phyloP scores from a whole-genome alignment of 441 rosid genomes.

The Cnidoscolus chayamansa region DNA sequence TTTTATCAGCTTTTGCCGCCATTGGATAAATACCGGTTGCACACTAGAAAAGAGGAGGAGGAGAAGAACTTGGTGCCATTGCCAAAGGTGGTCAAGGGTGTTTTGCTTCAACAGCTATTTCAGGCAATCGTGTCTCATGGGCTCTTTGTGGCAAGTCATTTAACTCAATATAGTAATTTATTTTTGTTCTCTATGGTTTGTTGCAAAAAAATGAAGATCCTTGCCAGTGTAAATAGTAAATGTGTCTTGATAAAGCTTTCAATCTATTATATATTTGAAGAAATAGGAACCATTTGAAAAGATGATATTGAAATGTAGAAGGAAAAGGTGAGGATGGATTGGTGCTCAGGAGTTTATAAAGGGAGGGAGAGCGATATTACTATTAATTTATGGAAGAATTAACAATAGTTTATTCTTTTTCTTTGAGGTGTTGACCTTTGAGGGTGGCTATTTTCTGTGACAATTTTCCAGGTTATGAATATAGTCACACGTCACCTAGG shows the following conservation, averaged over 20 bases:
- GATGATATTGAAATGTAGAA: neutral
- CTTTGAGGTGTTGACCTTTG: no score
- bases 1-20: conserved; percentile 56
- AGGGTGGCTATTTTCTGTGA: neutral
- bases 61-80: conserved; percentile 57
- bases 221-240: neutral
- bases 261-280: neutral
- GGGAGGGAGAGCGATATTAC: neutral
- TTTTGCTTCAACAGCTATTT: conserved; percentile 64
- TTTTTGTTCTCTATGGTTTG: neutral
- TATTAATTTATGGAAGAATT: no score
- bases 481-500: neutral
- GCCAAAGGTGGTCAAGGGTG: conserved; percentile 48
- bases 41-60: conserved; percentile 55
- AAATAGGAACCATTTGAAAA: neutral
- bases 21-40: conserved; percentile 51
- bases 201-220: neutral
- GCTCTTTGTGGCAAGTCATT: conserved; percentile 45
- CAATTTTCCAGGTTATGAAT: neutral
- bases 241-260: neutral
- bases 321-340: neutral
- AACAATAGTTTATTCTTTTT: no score
- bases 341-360: neutral
- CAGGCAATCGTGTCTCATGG: conserved; percentile 54
- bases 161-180: neutral